Evolutionary conservation across 1,139 yeast species (phyloP).

Genomic region (Groenewaldozyma auringiensis): DNA sequence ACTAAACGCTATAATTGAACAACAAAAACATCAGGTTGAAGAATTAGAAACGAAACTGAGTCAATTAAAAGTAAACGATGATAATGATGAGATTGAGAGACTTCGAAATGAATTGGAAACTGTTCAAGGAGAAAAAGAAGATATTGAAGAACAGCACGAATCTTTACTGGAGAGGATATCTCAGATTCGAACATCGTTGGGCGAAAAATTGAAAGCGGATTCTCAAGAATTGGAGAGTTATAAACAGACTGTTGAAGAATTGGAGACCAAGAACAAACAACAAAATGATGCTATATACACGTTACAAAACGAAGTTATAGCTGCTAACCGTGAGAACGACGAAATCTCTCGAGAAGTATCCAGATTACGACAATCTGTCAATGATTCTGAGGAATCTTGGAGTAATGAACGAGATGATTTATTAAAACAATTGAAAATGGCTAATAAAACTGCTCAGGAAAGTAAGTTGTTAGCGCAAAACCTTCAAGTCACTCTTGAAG

Average conservation of each 20-base stretch:
- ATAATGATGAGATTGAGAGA: not conserved
- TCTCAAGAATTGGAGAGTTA: slow-evolving; percentile 30
- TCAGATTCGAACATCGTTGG: slow-evolving; percentile 71
- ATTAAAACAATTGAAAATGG: slow-evolving; percentile 17
- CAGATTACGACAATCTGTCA: slow-evolving; percentile 40
- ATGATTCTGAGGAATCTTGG: slow-evolving; percentile 37
- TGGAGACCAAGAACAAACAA: slow-evolving; percentile 18
- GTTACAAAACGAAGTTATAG: slow-evolving; percentile 47
- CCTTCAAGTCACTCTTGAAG: slow-evolving; percentile 30
- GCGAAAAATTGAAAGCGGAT: slow-evolving; percentile 55
- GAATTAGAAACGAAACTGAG: slow-evolving; percentile 4
- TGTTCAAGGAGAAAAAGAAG: slow-evolving; percentile 52
- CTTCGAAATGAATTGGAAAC: slow-evolving; percentile 32
- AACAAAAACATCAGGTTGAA: slow-evolving; percentile 3
- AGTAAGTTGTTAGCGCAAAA: slow-evolving; percentile 37
- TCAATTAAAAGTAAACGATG: not conserved
- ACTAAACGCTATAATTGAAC: not conserved
- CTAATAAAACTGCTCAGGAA: slow-evolving; percentile 29
- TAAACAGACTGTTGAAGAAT: slow-evolving; percentile 24
- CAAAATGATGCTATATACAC: slow-evolving; percentile 33
- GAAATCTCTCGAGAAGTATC: slow-evolving; percentile 46
- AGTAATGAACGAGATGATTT: slow-evolving; percentile 39
- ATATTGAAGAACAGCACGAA: slow-evolving; percentile 65
- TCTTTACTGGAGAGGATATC: slow-evolving; percentile 65
- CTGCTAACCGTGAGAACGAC: slow-evolving; percentile 62